A percentile compares a stretch with the other conserved stretches of the same genome.
These are phyloP conservation scores for Fonsecaea erecta DNA, from an alignment of 2,329 filamentous ascomycete genomes.

Conservation along the genomic window DNA sequence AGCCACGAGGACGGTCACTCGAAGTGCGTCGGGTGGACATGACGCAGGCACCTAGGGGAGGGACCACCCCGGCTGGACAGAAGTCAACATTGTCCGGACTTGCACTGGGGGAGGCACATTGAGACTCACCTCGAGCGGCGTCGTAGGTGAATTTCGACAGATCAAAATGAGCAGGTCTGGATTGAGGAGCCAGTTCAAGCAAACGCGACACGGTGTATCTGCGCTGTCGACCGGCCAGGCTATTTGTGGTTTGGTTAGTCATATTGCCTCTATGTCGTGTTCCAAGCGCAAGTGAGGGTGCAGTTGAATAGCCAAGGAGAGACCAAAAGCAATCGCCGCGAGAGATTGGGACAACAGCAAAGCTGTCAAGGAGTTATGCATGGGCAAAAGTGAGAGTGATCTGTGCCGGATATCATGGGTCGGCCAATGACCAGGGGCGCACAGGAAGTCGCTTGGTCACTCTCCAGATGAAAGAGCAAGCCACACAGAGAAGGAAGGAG, in stretches of 20 bases:
- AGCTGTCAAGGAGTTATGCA: slow-evolving; percentile 2
- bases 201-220: slow-evolving; percentile 34
- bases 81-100: slow-evolving; percentile 20
- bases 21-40: slow-evolving; percentile 32
- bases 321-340: slow-evolving; percentile 28
- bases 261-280: slow-evolving; percentile 29
- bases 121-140: slow-evolving; percentile 36
- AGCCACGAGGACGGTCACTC: slow-evolving; percentile 32
- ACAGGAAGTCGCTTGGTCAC: background rate
- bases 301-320: slow-evolving; percentile 26
- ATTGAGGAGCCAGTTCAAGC: slow-evolving; percentile 33
- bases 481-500: slow-evolving; percentile 1
- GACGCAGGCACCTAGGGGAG: slow-evolving; percentile 36
- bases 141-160: slow-evolving; percentile 39
- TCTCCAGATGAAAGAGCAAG: slow-evolving; percentile 15
- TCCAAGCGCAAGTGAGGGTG: slow-evolving; percentile 18
- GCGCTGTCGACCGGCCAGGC: slow-evolving; percentile 22
- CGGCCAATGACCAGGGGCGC: slow-evolving; percentile 1
- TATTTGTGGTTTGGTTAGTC: slow-evolving; percentile 36
- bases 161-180: slow-evolving; percentile 31
- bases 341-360: slow-evolving; percentile 21
- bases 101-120: background rate
- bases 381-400: background rate
- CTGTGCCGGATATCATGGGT: background rate
- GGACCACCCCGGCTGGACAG: slow-evolving; percentile 35